These are phyloP conservation scores for Psilocybe cubensis DNA, from an alignment of 768 basidiomycete genomes.

Conservation along the genomic window DNA sequence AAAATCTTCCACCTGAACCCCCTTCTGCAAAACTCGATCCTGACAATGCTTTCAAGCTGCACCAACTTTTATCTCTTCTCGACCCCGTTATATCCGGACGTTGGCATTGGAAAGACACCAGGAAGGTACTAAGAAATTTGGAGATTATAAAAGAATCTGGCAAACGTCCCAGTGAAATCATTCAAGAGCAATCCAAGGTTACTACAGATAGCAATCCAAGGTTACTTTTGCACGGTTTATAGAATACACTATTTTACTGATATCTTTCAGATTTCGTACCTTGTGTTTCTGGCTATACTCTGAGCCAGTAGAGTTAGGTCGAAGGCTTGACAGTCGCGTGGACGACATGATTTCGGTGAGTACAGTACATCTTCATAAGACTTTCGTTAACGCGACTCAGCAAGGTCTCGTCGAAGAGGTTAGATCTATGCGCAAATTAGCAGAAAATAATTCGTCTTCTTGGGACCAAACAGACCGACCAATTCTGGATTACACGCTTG, in stretches of 20 bases:
- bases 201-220: conserved; percentile 46
- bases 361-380: not conserved
- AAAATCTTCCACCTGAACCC: conserved; percentile 59
- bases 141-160: conserved; percentile 76
- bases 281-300: conserved; percentile 93
- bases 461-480: not conserved
- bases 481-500: conserved; percentile 67
- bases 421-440: conserved; percentile 47
- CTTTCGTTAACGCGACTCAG: conserved; percentile 36
- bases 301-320: conserved; percentile 59
- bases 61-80: conserved; percentile 65
- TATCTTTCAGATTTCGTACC: conserved; percentile 70
- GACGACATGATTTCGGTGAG: conserved; percentile 88
- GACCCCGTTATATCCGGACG: conserved; percentile 76
- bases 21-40: conserved; percentile 58
- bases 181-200: conserved; percentile 59
- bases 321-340: conserved; percentile 77
- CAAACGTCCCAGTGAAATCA: conserved; percentile 66
- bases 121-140: conserved; percentile 85
- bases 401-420: conserved; percentile 85
- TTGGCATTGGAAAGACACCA: conserved; percentile 96
- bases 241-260: not conserved
- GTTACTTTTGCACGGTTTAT: conserved; percentile 34
- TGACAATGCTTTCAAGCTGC: conserved; percentile 62
- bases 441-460: conserved; percentile 10